Evolutionary conservation across 1,139 yeast species (phyloP).

Genomic region (Candida mesenterica): DNA sequence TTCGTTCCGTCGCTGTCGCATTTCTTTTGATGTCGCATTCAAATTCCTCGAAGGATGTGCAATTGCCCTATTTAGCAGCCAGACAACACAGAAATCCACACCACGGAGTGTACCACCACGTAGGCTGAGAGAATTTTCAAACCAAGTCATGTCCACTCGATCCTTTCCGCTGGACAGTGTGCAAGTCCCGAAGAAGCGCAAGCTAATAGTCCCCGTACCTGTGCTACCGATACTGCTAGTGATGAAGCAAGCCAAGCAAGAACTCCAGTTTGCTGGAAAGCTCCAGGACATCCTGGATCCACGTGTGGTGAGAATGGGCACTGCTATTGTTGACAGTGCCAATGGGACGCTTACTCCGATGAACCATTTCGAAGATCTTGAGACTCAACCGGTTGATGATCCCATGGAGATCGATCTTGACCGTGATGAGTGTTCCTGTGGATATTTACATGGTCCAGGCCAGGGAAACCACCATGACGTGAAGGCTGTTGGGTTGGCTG

Average conservation of each 20-base stretch:
- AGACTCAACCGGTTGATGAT: neutral
- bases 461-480: constrained; percentile 29
- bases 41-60: too few species aligned
- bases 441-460: constrained; percentile 38
- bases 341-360: constrained; percentile 13
- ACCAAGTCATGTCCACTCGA: constrained; percentile 1
- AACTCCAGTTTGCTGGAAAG: neutral
- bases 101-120: too few species aligned
- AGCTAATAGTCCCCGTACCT: constrained; percentile 2
- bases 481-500: constrained; percentile 30
- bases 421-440: constrained; percentile 29
- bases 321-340: constrained; percentile 10
- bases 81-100: too few species aligned
- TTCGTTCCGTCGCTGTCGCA: too few species aligned
- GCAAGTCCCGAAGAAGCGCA: constrained; percentile 1
- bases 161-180: neutral
- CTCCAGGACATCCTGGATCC: neutral
- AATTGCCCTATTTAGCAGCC: too few species aligned
- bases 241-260: neutral
- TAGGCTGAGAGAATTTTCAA: neutral
- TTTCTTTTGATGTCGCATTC: too few species aligned
- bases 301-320: constrained; percentile 5
- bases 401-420: constrained; percentile 7
- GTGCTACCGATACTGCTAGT: neutral
- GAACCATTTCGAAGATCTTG: neutral